phyloP scores from a whole-genome alignment of 2,329 filamentous ascomycete species.

The Camillea tinctor region DNA sequence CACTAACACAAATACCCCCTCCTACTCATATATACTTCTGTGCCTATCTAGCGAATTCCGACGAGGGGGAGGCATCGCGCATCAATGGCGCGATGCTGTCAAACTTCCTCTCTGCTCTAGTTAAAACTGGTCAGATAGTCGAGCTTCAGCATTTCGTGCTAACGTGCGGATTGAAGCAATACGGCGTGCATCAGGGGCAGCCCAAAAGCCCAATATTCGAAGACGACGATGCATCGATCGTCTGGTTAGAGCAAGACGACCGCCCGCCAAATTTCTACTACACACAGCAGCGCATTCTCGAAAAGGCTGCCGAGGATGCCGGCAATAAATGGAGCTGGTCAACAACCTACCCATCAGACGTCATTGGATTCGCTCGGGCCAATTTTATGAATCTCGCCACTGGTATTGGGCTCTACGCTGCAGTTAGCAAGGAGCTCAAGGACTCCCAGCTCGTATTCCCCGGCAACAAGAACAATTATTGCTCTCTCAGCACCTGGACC shows the following conservation, averaged over 20 bases:
- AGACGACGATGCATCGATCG: conserved; percentile 34
- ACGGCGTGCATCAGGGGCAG: conserved; percentile 50
- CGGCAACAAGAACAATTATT: conserved; percentile 35
- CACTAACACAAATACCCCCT: conserved; percentile 16
- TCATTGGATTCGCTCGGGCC: conserved; percentile 33
- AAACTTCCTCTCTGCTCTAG: conserved; percentile 47
- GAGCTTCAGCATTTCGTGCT: conserved; percentile 48
- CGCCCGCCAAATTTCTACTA: conserved; percentile 51
- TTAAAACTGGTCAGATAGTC: conserved; percentile 39
- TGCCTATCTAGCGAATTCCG: conserved; percentile 16
- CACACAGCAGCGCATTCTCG: conserved; percentile 45
- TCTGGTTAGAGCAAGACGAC: conserved; percentile 39
- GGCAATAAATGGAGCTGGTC: conserved; percentile 25
- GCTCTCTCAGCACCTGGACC: conserved; percentile 34
- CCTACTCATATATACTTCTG: conserved; percentile 22
- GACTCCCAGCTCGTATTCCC: conserved; percentile 34
- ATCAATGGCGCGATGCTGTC: conserved; percentile 42
- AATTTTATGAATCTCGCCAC: conserved; percentile 43
- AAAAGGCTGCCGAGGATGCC: conserved; percentile 15
- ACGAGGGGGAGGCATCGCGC: conserved; percentile 17
- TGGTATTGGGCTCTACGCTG: conserved; percentile 40
- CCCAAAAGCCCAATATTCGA: conserved; percentile 48
- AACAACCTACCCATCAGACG: conserved; percentile 35
- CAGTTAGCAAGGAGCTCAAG: conserved; percentile 33
- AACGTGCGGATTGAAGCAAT: conserved; percentile 50